Evolutionary conservation across 2,329 filamentous ascomycete genomes (phyloP), one percentile per base, ranked within the genome.

Genomic region (Fusarium redolens): DNA sequence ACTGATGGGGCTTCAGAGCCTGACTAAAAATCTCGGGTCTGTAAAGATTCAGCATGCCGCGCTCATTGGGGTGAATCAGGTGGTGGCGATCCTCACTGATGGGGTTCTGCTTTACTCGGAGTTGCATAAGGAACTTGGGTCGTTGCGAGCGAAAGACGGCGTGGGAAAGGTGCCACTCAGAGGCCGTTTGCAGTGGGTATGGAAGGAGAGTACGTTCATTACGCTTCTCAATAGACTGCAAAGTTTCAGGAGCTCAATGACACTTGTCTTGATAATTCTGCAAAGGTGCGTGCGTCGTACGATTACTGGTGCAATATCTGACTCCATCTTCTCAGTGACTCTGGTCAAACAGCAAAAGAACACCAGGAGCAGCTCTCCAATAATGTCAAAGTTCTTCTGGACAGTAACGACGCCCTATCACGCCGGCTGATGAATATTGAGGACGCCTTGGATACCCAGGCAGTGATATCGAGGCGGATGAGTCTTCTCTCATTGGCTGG

Each of bases 91-190:
- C 0, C 52, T 74, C 5, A 74, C 71, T 0, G 71, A 70, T 2
- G 72, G 71, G 0, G 72, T 74, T 0, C 56, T 74, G 0, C 11
- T 74, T 0, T 74, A 74, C 15, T 74, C 71, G 0, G 68, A 74
- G 9, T 9, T 74, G 1, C 61, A 74, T 6, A 40, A 22, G 0
- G 43, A 59, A 10, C 41, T 70, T 12, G 25, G n/a, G 2, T 69
- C 68, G 0, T 18, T 74, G 5, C n/a, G 61, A 14, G 0, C 55
- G 0, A 35, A 47, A 4, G 51, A 62, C 0, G 20, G 22, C 1
- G 15, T 37, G 1, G 28, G 17, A 3, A 48, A 43, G 0, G 30
- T 74, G 2, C 38, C 65, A 2, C 20, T 74, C 0, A 18, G 54
- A 2, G 37, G 61, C 1, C 57, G 68, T 0, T 10, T 65, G 3